Percentiles rank a stretch among this genome's conserved stretches.
Evolutionary conservation across 1,139 yeast species (phyloP).

Genomic region (Pichia sp.): DNA sequence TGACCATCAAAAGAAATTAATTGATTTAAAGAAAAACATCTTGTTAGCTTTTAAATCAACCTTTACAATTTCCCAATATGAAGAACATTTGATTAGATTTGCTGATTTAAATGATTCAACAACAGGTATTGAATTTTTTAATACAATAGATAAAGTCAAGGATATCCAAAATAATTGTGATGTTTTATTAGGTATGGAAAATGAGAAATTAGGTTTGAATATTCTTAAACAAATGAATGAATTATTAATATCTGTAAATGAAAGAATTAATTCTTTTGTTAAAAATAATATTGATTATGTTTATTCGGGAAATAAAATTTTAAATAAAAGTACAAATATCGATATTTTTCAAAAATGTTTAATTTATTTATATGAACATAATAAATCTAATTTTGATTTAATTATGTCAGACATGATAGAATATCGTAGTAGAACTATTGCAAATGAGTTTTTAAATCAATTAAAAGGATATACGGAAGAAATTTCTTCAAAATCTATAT

Average conservation of each 20-base stretch:
- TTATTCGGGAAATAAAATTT: conserved; percentile 19
- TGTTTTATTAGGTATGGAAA: conserved; percentile 59
- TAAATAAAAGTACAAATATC: conserved; percentile 3
- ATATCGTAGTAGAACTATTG: conserved; percentile 48
- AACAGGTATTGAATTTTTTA: conserved; percentile 56
- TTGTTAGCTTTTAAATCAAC: conserved; percentile 54
- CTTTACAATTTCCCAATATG: conserved; percentile 68
- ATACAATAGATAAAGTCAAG: conserved; percentile 54
- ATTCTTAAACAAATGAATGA: conserved; percentile 57
- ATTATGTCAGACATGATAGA: conserved; percentile 53
- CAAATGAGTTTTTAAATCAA: conserved; percentile 56
- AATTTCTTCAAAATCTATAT: conserved; percentile 24
- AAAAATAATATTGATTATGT: conserved; percentile 25
- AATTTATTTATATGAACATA: conserved; percentile 24
- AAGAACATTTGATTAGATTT: conserved; percentile 42
- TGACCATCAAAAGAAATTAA: too few species aligned
- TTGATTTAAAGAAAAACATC: conserved; percentile 48
- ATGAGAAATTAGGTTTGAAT: conserved; percentile 64
- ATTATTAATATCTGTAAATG: conserved; percentile 47
- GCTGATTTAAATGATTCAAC: conserved; percentile 35
- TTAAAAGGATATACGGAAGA: conserved; percentile 34
- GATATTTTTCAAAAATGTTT: conserved; percentile 26
- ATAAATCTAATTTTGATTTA: conserved; percentile 39
- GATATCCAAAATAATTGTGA: conserved; percentile 62
- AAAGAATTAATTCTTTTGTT: conserved; percentile 39